Percentiles rank a stretch among this genome's conserved stretches.
Conservation (phyloP, 78 protist genomes). For the Andalucia godoyi region DNA sequence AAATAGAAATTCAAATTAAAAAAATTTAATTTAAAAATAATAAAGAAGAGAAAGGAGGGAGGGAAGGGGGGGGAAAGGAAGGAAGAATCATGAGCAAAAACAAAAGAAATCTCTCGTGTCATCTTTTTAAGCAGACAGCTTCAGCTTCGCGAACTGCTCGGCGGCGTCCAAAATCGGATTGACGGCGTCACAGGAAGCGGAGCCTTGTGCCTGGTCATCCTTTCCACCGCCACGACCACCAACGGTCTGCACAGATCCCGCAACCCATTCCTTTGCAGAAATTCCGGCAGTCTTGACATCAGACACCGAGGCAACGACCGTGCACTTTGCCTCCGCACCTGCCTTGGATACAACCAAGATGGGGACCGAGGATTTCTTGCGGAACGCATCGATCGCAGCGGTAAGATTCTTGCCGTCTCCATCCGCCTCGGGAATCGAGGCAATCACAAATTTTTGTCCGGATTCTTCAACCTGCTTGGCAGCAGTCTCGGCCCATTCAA, state of each 20-base stretch:
- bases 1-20: conserved; percentile 6
- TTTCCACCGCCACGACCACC: neutral
- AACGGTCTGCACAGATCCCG: neutral
- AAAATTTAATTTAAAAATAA: conserved; percentile 32
- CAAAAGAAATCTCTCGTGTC: neutral
- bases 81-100: neutral
- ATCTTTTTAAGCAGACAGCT: neutral
- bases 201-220: neutral
- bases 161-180: too few relatives aligned
- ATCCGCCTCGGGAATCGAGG: too few relatives aligned
- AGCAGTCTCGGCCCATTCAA: too few relatives aligned
- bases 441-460: too few relatives aligned
- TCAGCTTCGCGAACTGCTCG: too few relatives aligned
- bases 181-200: neutral
- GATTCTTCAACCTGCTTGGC: too few relatives aligned
- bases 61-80: neutral
- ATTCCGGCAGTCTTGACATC: neutral
- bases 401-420: too few relatives aligned
- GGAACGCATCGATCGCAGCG: too few relatives aligned
- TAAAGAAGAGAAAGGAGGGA: conserved; percentile 2
- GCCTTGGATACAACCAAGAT: too few relatives aligned
- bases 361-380: too few relatives aligned
- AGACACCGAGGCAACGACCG: too few relatives aligned
- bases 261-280: neutral
- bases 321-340: too few relatives aligned